Base-by-base conservation (phyloP, 163 green algal species). In the Chloromonas sp. region DNA sequence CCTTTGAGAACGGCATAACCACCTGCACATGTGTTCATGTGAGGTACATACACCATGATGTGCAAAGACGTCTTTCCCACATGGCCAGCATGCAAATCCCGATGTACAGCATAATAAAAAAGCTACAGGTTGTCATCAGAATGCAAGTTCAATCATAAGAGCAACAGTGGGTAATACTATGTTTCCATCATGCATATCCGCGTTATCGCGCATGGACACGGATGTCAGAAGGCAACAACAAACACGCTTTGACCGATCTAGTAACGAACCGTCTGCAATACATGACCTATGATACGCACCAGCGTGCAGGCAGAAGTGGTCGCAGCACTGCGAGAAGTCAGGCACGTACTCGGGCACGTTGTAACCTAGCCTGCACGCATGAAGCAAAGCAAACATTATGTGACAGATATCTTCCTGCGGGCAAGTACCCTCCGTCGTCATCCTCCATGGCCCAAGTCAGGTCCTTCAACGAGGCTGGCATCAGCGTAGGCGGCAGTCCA, bases 1-100 rank as follows among this genome's bases (percentile, higher is more conserved):
- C 88, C 89, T 85, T 94, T 94, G n/a, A 94, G 85, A 81, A 94
- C 91, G 3, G 91, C 91, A 76, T 94, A 94, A 76, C 91, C 91
- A 74, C 91, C 91, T 92, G 89, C 14, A 15, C 3, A 59, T 60
- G 14, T 80, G 8, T 2, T 60, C 14, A 36, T 58, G 58, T 80
- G 74, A 8, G 74, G 14, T 58, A n/a, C 8, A 8, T n/a, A n/a
- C 8, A n/a, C 70, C 70, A 76, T 76, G 70, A 76, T 8, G 70
- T 76, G 8, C 70, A 76, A 13, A 76, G 8, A 76, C 70, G 13
- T 80, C 13, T 80, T 80, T 80, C 5, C 74, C 74, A 8, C 1
- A 62, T 2, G 2, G 2, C 36, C 2, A 2, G 78, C 36, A 13
- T 81, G 36, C 36, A 11, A 11, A 62, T 62, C 2, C 14, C 57